Evolutionary conservation across 768 basidiomycete genomes (phyloP).

Genomic region (Hericium alpestre): DNA sequence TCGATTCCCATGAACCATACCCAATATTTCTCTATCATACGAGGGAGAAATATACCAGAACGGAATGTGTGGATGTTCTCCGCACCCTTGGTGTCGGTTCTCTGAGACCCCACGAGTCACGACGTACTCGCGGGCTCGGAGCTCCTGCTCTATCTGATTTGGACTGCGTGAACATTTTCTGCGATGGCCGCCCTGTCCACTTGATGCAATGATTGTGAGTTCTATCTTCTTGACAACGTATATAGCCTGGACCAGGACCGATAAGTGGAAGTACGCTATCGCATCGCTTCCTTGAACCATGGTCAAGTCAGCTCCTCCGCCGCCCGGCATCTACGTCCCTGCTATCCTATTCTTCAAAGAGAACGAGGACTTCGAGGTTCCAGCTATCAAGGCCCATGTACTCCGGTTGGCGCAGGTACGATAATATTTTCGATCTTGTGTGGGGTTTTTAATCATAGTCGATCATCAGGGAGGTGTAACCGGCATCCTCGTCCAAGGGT

Average conservation of each 20-base stretch:
- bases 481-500: constrained; percentile 64
- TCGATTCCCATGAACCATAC: no score
- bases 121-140: background rate
- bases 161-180: background rate
- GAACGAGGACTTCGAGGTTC: constrained; percentile 60
- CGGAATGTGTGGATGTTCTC: no score
- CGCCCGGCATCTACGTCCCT: constrained; percentile 67
- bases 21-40: no score
- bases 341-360: constrained; percentile 65
- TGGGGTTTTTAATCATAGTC: constrained; percentile 3
- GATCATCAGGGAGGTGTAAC: constrained; percentile 54
- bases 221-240: no score
- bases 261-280: no score
- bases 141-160: background rate
- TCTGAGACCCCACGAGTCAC: no score
- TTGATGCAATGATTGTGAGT: background rate
- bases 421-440: constrained; percentile 2
- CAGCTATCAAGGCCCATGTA: constrained; percentile 57
- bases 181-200: background rate
- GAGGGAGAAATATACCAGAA: no score
- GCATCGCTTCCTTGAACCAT: background rate
- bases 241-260: no score
- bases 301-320: constrained; percentile 29
- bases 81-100: no score
- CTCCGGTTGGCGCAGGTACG: constrained; percentile 60